phyloP scores from a whole-genome alignment of 352 stramenopile genomes.

The Phytophthora sp. region DNA sequence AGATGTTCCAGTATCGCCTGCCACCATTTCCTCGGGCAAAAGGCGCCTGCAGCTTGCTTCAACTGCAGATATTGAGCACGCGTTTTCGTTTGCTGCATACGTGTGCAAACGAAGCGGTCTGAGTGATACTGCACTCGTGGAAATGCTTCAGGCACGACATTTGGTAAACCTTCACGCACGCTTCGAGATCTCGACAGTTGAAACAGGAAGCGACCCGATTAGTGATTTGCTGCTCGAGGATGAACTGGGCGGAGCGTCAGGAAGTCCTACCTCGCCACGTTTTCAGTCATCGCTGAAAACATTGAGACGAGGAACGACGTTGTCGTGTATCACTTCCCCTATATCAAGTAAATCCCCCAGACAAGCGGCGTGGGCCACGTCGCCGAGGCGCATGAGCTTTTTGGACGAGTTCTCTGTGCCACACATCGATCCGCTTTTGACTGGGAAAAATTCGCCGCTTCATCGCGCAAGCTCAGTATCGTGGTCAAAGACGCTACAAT shows the following conservation, averaged over 20 bases:
- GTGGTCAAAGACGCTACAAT: conserved; percentile 45
- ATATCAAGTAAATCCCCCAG: conserved; percentile 12
- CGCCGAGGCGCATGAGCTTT: conserved; percentile 69
- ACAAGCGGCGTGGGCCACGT: conserved; percentile 37
- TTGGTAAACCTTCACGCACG: conserved; percentile 79
- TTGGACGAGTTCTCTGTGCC: conserved; percentile 38
- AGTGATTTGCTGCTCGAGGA: conserved; percentile 7
- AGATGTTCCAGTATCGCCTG: conserved; percentile 13
- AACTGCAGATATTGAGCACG: conserved; percentile 81
- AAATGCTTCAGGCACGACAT: conserved; percentile 87
- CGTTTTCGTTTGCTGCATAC: conserved; percentile 82
- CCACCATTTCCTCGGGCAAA: conserved; percentile 11
- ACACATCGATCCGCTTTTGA: conserved; percentile 20
- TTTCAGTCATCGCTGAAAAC: conserved; percentile 34
- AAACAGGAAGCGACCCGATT: conserved; percentile 17
- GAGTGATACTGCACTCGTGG: conserved; percentile 82
- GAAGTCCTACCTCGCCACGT: conserved; percentile 33
- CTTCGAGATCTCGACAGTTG: conserved; percentile 54
- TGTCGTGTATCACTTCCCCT: conserved; percentile 32
- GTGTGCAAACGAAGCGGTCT: conserved; percentile 85
- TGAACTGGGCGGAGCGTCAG: not conserved
- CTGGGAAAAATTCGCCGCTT: conserved; percentile 22
- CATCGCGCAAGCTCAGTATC: conserved; percentile 54
- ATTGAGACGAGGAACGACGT: conserved; percentile 13
- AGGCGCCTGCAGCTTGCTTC: conserved; percentile 47